Conservation (phyloP, 23 red algal genomes). For the Gracilaria caudata region DNA sequence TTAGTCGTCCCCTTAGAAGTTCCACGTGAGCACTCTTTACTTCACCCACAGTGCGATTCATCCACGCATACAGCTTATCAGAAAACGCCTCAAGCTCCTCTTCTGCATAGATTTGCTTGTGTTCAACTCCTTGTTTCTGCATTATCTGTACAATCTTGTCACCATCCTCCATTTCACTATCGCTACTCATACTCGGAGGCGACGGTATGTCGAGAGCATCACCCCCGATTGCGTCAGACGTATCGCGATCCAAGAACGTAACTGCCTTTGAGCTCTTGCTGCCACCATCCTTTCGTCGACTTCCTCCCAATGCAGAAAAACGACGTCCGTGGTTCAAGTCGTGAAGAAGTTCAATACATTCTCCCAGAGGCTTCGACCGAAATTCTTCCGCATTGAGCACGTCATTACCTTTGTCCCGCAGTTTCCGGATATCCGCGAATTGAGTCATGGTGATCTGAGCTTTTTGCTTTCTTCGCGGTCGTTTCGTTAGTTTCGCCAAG, state of each 20-base stretch:
- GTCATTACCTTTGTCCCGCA: constrained; percentile 44
- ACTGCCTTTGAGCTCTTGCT: neutral
- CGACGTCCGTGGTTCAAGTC: constrained; percentile 43
- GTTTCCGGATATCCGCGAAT: constrained; percentile 56
- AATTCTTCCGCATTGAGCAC: constrained; percentile 65
- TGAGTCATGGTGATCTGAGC: constrained; percentile 71
- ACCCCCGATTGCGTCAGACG: neutral
- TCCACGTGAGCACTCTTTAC: constrained; percentile 68
- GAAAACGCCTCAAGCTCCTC: constrained; percentile 34
- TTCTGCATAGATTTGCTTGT: constrained; percentile 28
- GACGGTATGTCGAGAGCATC: constrained; percentile 59
- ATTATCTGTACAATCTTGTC: constrained; percentile 20
- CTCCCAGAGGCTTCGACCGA: constrained; percentile 31
- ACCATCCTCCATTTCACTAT: constrained; percentile 8
- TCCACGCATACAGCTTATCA: constrained; percentile 36
- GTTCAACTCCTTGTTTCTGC: constrained; percentile 3
- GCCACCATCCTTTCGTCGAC: neutral
- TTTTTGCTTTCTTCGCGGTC: constrained; percentile 13
- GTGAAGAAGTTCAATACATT: constrained; percentile 56
- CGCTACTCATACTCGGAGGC: constrained; percentile 64
- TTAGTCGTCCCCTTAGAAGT: constrained; percentile 48
- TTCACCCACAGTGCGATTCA: constrained; percentile 21
- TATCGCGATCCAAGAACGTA: neutral
- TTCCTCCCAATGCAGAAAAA: neutral
- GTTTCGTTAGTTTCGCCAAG: neutral